Base-by-base conservation (phyloP, 1,139 yeast genomes). In the Zhuliangozyma blackwelliae region DNA sequence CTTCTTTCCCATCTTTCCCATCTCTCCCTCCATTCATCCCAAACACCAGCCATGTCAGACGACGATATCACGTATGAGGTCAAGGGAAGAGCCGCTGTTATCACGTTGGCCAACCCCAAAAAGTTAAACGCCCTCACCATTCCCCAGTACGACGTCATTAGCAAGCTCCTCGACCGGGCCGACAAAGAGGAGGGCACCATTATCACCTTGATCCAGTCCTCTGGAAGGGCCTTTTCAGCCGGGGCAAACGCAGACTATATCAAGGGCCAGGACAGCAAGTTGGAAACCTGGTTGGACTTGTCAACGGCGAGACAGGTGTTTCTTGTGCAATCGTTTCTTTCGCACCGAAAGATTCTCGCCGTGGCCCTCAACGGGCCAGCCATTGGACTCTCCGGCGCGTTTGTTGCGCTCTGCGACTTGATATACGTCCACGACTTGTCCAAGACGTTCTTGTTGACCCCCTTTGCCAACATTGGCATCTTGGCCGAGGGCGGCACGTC, bases 361-460 rank as follows among this genome's bases (percentile, higher is more conserved):
- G 78, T 79, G 28, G 92, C 92, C 7, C 65, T 88, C 43, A 88
- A 88, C 52, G 96, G 96, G 1, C 95, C 96, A 0, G 95, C 79
- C 9, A 75, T 88, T 45, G 96, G 96, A 0, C 70, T 88, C 41
- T 67, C 82, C 28, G 79, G 92, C 3, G 87, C 92, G 0, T 59
- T 88, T 34, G 82, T 87, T 12, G 77, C 84, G n/a, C 65, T 84
- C 40, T 80, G 87, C 56, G 96, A 88, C 57, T 71, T 88, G 48
- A 70, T 88, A 22, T 86, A 85, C 52, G 83, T 82, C 13, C 73
- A 67, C 49, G 77, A 82, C 45, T 79, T 75, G 38, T 49, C 57
- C 27, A 67, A 77, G 41, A 74, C 82, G 33, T 84, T 68, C 57
- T 47, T 84, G 41, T 70, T 82, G 53, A 70, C 83, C 26, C 96